phyloP scores from a whole-genome alignment of 257 asterid species.

The Nicotiana attenuata region DNA sequence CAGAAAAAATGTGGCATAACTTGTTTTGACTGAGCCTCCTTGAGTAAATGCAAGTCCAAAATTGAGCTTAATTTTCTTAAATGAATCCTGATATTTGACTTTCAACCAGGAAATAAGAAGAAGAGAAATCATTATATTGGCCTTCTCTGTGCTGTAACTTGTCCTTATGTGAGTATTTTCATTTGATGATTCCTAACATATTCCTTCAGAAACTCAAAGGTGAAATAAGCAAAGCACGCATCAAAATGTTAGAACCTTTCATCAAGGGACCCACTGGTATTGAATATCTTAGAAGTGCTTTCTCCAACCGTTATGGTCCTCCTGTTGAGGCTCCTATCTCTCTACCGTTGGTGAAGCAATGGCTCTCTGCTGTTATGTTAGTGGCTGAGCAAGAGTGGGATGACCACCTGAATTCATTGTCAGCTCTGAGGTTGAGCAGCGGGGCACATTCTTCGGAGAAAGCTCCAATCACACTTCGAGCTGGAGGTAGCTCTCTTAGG shows the following conservation, averaged over 20 bases:
- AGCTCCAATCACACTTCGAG: constrained; percentile 14
- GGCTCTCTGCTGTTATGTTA: constrained; percentile 20
- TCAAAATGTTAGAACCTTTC: constrained; percentile 18
- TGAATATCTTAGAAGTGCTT: constrained; percentile 20
- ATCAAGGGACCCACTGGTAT: constrained; percentile 26
- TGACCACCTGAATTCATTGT: constrained; percentile 17
- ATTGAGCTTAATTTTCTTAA: not conserved
- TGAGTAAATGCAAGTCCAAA: not conserved
- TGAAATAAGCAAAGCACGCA: constrained; percentile 17
- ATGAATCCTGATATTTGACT: not conserved
- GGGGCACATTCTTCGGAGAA: not conserved
- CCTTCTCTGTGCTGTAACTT: not conserved
- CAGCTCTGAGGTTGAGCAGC: constrained; percentile 14
- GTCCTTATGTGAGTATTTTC: not conserved
- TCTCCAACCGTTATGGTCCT: constrained; percentile 21
- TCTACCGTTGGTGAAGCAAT: constrained; percentile 15
- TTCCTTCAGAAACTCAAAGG: constrained; percentile 16
- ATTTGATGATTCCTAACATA: not conserved
- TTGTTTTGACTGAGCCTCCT: not conserved
- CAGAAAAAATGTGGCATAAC: not conserved
- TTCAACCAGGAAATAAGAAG: not conserved
- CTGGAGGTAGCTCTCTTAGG: constrained; percentile 16
- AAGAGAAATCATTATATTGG: not conserved
- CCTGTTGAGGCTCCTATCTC: constrained; percentile 16
- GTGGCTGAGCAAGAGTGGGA: constrained; percentile 20